phyloP scores from a whole-genome alignment of 116 monocot species.

The Iris pallida region DNA sequence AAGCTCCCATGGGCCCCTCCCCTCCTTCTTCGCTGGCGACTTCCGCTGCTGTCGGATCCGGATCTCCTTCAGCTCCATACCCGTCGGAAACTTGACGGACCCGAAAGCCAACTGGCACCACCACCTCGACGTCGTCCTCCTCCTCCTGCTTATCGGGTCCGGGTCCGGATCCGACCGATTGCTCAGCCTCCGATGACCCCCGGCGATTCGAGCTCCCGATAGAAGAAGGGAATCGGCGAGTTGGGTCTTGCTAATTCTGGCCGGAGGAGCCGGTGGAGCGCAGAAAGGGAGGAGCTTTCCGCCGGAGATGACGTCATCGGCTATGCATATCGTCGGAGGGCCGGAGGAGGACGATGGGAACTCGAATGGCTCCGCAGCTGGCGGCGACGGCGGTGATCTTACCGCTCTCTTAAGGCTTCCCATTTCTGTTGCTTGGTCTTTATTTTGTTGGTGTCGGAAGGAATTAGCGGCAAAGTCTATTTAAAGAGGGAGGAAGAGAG shows the following conservation, averaged over 20 bases:
- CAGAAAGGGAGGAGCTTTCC: neutral
- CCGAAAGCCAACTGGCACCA: conserved; percentile 31
- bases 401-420: too few relatives aligned
- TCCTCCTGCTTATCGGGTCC: neutral
- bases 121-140: conserved; percentile 1
- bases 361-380: too few relatives aligned
- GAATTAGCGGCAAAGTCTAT: too few relatives aligned
- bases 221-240: too few relatives aligned
- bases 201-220: neutral
- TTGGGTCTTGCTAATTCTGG: neutral
- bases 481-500: too few relatives aligned
- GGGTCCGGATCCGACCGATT: neutral
- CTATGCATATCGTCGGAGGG: too few relatives aligned
- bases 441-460: too few relatives aligned
- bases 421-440: too few relatives aligned
- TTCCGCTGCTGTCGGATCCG: conserved; percentile 20
- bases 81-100: conserved; percentile 25
- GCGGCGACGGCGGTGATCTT: too few relatives aligned
- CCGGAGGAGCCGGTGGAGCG: neutral
- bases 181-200: neutral
- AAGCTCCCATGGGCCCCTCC: conserved; percentile 20
- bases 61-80: conserved; percentile 39
- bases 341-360: too few relatives aligned
- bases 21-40: neutral
- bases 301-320: neutral